A percentile compares a stretch with the other conserved stretches of the same genome.
phyloP scores from a whole-genome alignment of 495 filamentous ascomycete species.

The Oidiodendron maius region DNA sequence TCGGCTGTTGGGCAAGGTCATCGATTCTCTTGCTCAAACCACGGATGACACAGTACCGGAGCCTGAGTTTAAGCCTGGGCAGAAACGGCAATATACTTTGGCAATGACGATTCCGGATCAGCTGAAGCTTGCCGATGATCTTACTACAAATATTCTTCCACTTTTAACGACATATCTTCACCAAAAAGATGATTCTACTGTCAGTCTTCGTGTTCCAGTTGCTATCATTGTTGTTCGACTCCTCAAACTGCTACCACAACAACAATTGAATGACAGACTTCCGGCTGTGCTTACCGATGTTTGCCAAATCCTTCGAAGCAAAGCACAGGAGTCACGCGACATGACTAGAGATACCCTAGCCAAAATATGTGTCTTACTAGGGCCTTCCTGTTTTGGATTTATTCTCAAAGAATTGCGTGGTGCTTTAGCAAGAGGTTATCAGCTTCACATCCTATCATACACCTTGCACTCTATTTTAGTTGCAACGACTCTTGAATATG shows the following conservation, averaged over 20 bases:
- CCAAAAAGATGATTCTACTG: slow-evolving; percentile 86
- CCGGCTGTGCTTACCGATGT: slow-evolving; percentile 85
- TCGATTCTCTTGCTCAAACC: slow-evolving; percentile 62
- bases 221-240: slow-evolving; percentile 83
- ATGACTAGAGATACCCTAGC: slow-evolving; percentile 82
- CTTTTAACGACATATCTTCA: slow-evolving; percentile 75
- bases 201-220: slow-evolving; percentile 84
- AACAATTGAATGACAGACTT: slow-evolving; percentile 64
- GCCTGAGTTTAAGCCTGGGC: background rate
- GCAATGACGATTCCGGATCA: slow-evolving; percentile 60
- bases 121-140: slow-evolving; percentile 65
- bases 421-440: slow-evolving; percentile 76
- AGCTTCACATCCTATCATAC: slow-evolving; percentile 92
- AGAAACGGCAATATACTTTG: slow-evolving; percentile 30
- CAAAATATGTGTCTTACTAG: slow-evolving; percentile 72
- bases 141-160: slow-evolving; percentile 70
- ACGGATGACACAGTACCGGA: slow-evolving; percentile 23
- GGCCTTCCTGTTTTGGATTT: slow-evolving; percentile 78
- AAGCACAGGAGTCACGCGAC: slow-evolving; percentile 81
- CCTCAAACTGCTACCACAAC: slow-evolving; percentile 67
- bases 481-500: slow-evolving; percentile 61
- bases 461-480: slow-evolving; percentile 91
- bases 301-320: slow-evolving; percentile 84
- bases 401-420: slow-evolving; percentile 86
- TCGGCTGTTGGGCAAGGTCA: slow-evolving; percentile 70